phyloP scores from a whole-genome alignment of 1,284 basidiomycete species.

The Golubevia sp. region DNA sequence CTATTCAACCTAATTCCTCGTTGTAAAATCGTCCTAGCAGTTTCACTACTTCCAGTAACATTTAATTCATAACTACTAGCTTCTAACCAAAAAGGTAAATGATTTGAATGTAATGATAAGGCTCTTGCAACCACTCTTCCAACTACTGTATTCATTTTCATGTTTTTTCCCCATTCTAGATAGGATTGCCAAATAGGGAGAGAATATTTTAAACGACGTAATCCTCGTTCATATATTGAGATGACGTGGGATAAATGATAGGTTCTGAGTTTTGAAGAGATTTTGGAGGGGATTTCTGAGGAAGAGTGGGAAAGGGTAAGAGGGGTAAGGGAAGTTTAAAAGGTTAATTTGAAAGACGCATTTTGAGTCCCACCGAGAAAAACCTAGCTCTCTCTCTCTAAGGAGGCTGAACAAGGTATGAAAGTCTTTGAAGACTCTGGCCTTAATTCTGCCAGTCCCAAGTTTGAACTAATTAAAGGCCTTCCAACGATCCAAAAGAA shows the following conservation, averaged over 20 bases:
- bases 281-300: too few species aligned
- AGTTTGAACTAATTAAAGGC: too few species aligned
- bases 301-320: too few species aligned
- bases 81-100: constrained; percentile 46
- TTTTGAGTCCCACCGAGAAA: too few species aligned
- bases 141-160: constrained; percentile 52
- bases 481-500: too few species aligned
- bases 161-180: constrained; percentile 39
- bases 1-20: constrained; percentile 26
- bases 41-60: constrained; percentile 34
- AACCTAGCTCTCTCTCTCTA: too few species aligned
- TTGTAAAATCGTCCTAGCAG: constrained; percentile 50
- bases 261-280: constrained; percentile 15
- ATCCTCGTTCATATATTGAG: constrained; percentile 50
- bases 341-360: too few species aligned
- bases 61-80: constrained; percentile 52
- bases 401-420: too few species aligned
- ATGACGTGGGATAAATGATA: constrained; percentile 38
- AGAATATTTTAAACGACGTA: constrained; percentile 46
- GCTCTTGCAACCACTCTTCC: constrained; percentile 52
- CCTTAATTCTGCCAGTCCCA: too few species aligned
- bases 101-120: constrained; percentile 40
- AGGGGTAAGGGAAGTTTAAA: too few species aligned
- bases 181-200: constrained; percentile 46
- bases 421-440: too few species aligned